Base-by-base conservation (phyloP, 176 grass and related monocot species). In the Oryza brachyantha region DNA sequence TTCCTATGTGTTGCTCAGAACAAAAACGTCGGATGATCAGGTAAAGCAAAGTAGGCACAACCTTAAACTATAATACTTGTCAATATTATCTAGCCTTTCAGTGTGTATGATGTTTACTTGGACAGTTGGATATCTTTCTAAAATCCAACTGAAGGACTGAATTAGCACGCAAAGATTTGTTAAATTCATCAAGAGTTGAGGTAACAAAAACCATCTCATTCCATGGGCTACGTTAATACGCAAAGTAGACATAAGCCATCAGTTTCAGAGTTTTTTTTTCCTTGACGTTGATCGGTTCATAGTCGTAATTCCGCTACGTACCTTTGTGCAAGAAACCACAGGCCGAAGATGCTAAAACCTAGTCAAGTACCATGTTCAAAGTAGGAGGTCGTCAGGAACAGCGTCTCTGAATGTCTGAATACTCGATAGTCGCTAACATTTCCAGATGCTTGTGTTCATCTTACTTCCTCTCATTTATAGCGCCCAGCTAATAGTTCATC, bases 1-100 rank as follows among this genome's bases (percentile, higher is more conserved):
- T 48, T 52, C 66, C 50, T 24, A 68, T 61, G 29, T 36, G 42
- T 83, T 59, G 52, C 72, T 75, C 19, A 35, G 68, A 48, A 52
- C 50, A 76, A 27, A 76, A 27, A 17, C 28, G 19, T 52, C n/a
- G 72, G 50, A 45, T 5, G 36, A 24, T 61, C 78, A 10, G 28
- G 8, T 54, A 43, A 43, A 81, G 67, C 27, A 25, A 68, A 68
- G 64, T 41, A 38, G 21, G 27, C 65, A 7, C 19, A 31, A 12
- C n/a, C 48, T 42, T 32, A 17, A 38, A 66, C 1, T 54, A 26
- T 25, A 77, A 40, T 10, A 32, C 3, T 64, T 3, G 27, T 16
- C 0, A 11, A 50, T 9, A 11, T 25, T 78, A 35, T 50, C 13
- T 52, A 45, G 55, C 14, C 55, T 41, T 29, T 37, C 5, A 28